These are phyloP conservation scores for Inga oerstediana DNA, from an alignment of 306 rosid genomes.

Conservation along the genomic window DNA sequence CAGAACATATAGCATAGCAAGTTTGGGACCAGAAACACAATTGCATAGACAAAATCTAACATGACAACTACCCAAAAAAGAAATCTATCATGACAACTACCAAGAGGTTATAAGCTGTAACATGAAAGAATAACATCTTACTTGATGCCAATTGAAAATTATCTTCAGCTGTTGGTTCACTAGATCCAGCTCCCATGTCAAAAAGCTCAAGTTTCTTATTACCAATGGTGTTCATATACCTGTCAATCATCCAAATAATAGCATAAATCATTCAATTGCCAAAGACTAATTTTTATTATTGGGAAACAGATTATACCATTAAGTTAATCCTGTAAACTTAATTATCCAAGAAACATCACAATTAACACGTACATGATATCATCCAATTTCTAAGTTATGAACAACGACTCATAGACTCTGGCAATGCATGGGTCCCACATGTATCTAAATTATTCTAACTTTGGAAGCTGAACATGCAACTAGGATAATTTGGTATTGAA, in stretches of 20 bases:
- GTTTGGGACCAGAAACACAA: neutral
- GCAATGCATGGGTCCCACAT: neutral
- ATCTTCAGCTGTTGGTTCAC: constrained; percentile 82
- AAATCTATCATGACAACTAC: neutral
- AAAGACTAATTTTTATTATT: constrained; percentile 13
- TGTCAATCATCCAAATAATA: constrained; percentile 48
- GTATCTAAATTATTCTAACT: neutral
- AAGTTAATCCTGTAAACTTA: constrained; percentile 18
- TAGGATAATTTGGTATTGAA: neutral
- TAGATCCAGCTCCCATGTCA: constrained; percentile 88
- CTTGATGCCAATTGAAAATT: constrained; percentile 89
- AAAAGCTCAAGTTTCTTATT: constrained; percentile 93
- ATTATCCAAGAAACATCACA: constrained; percentile 4
- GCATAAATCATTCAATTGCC: constrained; percentile 23
- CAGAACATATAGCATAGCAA: neutral
- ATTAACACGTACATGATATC: neutral
- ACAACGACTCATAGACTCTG: neutral
- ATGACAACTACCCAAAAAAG: neutral
- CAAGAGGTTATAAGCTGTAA: neutral
- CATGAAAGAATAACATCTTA: constrained; percentile 37
- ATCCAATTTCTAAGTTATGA: neutral
- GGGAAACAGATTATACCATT: constrained; percentile 1
- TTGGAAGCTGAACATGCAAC: neutral
- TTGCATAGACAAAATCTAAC: neutral
- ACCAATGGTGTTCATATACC: constrained; percentile 86